phyloP scores from a whole-genome alignment of 164 flowering plant genomes.

The Tetracentron sinense region DNA sequence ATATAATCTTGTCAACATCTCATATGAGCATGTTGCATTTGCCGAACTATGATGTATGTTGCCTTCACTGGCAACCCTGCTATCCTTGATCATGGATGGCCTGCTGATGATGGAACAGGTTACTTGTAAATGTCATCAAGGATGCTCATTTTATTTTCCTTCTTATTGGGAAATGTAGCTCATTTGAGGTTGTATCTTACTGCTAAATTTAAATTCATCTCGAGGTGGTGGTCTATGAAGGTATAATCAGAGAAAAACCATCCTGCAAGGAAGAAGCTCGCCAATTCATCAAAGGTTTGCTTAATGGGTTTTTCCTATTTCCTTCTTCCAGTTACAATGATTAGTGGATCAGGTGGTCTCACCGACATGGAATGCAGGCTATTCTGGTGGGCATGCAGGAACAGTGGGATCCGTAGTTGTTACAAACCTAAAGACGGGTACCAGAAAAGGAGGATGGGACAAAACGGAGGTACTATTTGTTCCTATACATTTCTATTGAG shows the following conservation, averaged over 20 bases:
- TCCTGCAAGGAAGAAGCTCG: slow-evolving; percentile 83
- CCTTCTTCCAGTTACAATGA: background rate
- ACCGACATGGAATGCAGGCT: slow-evolving; percentile 38
- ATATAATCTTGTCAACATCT: no score
- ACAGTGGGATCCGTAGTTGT: slow-evolving; percentile 81
- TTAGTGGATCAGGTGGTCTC: slow-evolving; percentile 7
- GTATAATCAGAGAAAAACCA: slow-evolving; percentile 83
- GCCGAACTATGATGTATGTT: no score
- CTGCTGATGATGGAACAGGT: no score
- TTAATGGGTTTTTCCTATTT: background rate
- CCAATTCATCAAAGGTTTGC: slow-evolving; percentile 64
- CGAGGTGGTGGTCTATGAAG: slow-evolving; percentile 97
- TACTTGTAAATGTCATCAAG: no score
- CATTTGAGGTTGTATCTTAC: slow-evolving; percentile 18
- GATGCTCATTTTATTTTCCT: background rate
- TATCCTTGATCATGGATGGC: no score
- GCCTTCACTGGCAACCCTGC: no score
- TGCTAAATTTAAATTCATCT: slow-evolving; percentile 32
- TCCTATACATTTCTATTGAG: background rate
- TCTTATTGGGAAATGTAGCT: no score
- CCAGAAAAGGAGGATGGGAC: slow-evolving; percentile 72
- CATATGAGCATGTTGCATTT: no score
- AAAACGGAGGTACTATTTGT: slow-evolving; percentile 74
- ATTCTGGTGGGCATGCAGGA: slow-evolving; percentile 72
- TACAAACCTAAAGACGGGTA: slow-evolving; percentile 71